These are phyloP conservation scores for Suillus spraguei DNA, from an alignment of 768 basidiomycete genomes.

Conservation along the genomic window DNA sequence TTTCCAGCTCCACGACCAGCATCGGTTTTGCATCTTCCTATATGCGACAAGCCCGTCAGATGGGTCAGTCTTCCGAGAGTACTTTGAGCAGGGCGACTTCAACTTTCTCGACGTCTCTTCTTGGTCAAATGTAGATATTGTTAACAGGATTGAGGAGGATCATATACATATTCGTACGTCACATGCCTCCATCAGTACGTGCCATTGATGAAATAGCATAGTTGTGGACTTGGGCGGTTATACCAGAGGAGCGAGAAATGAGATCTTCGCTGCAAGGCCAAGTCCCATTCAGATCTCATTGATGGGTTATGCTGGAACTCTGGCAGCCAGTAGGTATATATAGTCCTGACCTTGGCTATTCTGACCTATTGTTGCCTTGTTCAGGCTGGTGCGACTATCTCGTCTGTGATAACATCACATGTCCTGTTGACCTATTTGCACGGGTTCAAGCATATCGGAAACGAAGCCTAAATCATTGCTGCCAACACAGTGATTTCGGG, in stretches of 20 bases:
- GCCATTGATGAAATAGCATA: conserved; percentile 18
- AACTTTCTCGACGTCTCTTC: conserved; percentile 46
- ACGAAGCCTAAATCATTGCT: conserved; percentile 4
- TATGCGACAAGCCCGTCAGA: conserved; percentile 55
- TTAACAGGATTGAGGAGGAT: conserved; percentile 42
- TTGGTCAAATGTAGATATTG: conserved; percentile 38
- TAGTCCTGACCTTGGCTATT: background rate
- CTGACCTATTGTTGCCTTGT: background rate
- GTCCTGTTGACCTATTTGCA: conserved; percentile 42
- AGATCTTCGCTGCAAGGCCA: conserved; percentile 52
- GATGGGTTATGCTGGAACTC: conserved; percentile 54
- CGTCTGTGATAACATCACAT: conserved; percentile 45
- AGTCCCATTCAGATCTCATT: conserved; percentile 50
- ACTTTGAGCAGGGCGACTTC: conserved; percentile 43
- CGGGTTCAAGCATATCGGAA: conserved; percentile 31
- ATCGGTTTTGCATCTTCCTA: conserved; percentile 43
- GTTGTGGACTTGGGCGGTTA: conserved; percentile 52
- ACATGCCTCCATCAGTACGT: background rate
- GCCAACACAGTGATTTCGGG: conserved; percentile 21
- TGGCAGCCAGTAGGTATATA: conserved; percentile 36
- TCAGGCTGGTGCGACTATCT: conserved; percentile 53
- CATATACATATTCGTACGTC: conserved; percentile 49
- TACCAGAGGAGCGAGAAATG: conserved; percentile 54
- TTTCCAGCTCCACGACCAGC: conserved; percentile 44
- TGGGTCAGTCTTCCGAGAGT: conserved; percentile 42